A percentile compares a stretch with the other conserved stretches of the same genome.
Conservation (phyloP, 352 stramenopile genomes). For the Phytophthora sojae region DNA sequence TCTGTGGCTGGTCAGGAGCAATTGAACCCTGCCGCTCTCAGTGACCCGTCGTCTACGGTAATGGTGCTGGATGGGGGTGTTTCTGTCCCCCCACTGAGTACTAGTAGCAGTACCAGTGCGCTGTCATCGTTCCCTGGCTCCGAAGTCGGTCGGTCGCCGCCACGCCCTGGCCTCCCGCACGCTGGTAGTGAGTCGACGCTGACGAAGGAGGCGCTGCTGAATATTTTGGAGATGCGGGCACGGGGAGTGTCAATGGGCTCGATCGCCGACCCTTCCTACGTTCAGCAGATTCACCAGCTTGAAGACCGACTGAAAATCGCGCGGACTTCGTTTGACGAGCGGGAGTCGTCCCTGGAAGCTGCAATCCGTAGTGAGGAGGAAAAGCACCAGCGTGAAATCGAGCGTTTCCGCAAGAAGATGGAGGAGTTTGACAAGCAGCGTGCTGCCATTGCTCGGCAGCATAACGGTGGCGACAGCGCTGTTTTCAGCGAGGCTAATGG, state of each 20-base stretch:
- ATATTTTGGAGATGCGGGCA: conserved; percentile 52
- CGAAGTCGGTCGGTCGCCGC: conserved; percentile 44
- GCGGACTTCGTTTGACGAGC: conserved; percentile 66
- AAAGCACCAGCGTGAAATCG: conserved; percentile 85
- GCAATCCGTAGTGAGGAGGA: conserved; percentile 83
- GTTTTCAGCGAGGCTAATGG: conserved; percentile 36
- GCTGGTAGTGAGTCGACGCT: conserved; percentile 55
- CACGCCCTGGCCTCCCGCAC: conserved; percentile 43
- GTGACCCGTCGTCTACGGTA: conserved; percentile 38
- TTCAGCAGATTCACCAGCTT: conserved; percentile 69
- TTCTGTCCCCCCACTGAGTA: conserved; percentile 13
- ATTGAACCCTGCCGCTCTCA: conserved; percentile 31
- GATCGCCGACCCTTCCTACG: conserved; percentile 56
- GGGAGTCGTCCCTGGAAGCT: conserved; percentile 74
- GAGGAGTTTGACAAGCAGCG: conserved; percentile 85
- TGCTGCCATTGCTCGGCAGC: conserved; percentile 66
- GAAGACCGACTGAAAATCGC: conserved; percentile 74
- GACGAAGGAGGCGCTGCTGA: conserved; percentile 50
- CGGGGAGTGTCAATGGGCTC: conserved; percentile 73
- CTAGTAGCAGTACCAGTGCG: conserved; percentile 36
- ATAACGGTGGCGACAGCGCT: conserved; percentile 54
- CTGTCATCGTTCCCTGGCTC: conserved; percentile 27
- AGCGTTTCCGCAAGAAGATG: conserved; percentile 85
- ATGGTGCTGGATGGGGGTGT: conserved; percentile 41
- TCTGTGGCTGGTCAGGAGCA: conserved; percentile 24